Conservation (phyloP, 169 alveolate genomes). For the Eimeria sp. region DNA sequence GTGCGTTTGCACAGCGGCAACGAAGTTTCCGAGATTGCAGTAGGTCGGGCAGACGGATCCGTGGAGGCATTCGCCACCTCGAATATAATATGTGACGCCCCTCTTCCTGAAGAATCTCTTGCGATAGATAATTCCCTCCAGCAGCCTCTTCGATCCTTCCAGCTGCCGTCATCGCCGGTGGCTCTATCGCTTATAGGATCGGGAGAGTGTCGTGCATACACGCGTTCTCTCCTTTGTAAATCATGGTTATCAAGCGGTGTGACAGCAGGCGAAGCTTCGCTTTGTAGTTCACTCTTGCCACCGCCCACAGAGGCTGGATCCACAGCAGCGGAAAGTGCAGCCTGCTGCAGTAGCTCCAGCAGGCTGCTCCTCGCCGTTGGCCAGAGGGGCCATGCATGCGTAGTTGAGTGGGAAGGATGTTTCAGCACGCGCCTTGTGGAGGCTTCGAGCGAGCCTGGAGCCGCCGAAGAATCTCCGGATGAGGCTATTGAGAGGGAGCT, state of each 20-base stretch:
- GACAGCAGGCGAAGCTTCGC: slow-evolving; percentile 42
- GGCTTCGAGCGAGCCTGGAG: neutral
- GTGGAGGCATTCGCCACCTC: slow-evolving; percentile 63
- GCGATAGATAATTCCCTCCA: neutral
- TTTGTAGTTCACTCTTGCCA: slow-evolving; percentile 7
- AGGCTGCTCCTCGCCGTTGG: slow-evolving; percentile 67
- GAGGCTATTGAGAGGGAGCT: neutral
- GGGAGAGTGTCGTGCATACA: neutral
- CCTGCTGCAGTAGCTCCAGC: slow-evolving; percentile 12
- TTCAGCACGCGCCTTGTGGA: slow-evolving; percentile 30
- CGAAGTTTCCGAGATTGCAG: slow-evolving; percentile 59
- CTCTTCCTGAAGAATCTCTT: neutral
- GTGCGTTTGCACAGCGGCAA: slow-evolving; percentile 50
- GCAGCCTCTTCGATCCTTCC: slow-evolving; percentile 42
- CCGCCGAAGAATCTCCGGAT: neutral
- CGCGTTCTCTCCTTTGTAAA: slow-evolving; percentile 30
- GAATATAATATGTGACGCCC: slow-evolving; percentile 1
- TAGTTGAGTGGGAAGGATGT: slow-evolving; percentile 73
- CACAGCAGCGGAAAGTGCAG: neutral
- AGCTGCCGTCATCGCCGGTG: slow-evolving; percentile 63
- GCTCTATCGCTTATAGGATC: slow-evolving; percentile 10
- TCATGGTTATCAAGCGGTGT: slow-evolving; percentile 54
- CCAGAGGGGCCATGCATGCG: slow-evolving; percentile 74
- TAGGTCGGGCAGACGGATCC: slow-evolving; percentile 34
- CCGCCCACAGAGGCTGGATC: neutral